A percentile compares a stretch with the other conserved stretches of the same genome.
Evolutionary conservation across 1,284 basidiomycete species (phyloP).

Genomic region (Cutaneotrichosporon sp.): DNA sequence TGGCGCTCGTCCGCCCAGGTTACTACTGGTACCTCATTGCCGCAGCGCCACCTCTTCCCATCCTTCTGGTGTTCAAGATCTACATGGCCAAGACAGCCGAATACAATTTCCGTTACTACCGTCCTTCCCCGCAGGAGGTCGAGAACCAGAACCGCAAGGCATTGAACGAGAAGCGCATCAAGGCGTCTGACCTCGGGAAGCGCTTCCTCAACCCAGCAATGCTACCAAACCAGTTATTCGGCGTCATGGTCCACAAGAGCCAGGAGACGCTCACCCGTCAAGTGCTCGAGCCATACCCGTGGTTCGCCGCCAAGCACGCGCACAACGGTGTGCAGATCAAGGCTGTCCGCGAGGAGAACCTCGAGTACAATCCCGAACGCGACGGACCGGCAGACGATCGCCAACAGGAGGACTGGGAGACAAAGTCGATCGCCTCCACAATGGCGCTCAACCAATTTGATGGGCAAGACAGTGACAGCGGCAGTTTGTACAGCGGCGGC

Average conservation of each 20-base stretch:
- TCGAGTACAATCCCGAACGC: conserved; percentile 50
- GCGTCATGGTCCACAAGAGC: conserved; percentile 54
- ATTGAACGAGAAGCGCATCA: conserved; percentile 47
- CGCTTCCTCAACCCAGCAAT: conserved; percentile 58
- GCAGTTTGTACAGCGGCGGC: neutral
- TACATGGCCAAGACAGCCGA: conserved; percentile 70
- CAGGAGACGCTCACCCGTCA: conserved; percentile 49
- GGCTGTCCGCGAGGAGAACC: conserved; percentile 52
- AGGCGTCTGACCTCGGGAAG: conserved; percentile 54
- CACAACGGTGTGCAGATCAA: conserved; percentile 46
- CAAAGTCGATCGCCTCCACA: conserved; percentile 44
- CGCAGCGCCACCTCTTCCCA: conserved; percentile 68
- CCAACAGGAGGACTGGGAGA: conserved; percentile 41
- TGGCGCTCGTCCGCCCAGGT: conserved; percentile 68
- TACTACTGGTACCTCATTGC: conserved; percentile 61
- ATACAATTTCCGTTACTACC: conserved; percentile 69
- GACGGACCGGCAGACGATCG: conserved; percentile 40
- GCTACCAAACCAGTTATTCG: conserved; percentile 50
- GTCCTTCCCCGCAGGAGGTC: conserved; percentile 53
- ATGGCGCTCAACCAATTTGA: conserved; percentile 12
- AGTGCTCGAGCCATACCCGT: conserved; percentile 49
- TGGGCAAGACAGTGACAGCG: neutral
- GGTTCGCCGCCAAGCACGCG: conserved; percentile 46
- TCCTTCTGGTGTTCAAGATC: conserved; percentile 75
- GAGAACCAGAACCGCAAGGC: conserved; percentile 37